These are phyloP conservation scores for Maudiozyma saulgeensis DNA, from an alignment of 805 yeast species.

Conservation along the genomic window DNA sequence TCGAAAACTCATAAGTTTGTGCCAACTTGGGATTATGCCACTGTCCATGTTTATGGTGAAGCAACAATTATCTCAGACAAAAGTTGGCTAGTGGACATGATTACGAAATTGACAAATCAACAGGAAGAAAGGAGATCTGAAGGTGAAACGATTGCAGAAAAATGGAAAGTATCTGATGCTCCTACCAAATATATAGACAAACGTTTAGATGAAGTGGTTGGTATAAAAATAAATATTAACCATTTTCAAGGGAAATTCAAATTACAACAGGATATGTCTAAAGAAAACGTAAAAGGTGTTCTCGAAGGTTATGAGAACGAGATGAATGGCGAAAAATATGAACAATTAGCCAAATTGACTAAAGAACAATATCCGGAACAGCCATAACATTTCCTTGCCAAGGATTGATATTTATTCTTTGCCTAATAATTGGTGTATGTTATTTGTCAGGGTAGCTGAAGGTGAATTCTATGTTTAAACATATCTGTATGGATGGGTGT, in stretches of 20 bases:
- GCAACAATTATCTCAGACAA: not conserved
- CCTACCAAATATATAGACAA: not conserved
- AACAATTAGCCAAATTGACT: too few relatives aligned
- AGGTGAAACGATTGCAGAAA: not conserved
- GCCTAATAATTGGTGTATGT: too few relatives aligned
- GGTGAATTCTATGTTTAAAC: too few relatives aligned
- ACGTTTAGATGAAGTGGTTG: not conserved
- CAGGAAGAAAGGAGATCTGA: not conserved
- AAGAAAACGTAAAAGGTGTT: not conserved
- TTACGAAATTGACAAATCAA: not conserved
- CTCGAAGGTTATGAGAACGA: not conserved
- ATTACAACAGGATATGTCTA: not conserved
- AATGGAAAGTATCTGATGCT: not conserved
- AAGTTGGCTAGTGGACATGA: not conserved
- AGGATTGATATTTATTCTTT: too few relatives aligned
- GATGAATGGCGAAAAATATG: too few relatives aligned
- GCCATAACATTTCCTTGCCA: too few relatives aligned
- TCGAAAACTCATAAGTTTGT: not conserved
- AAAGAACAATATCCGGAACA: too few relatives aligned
- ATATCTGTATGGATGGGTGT: too few relatives aligned
- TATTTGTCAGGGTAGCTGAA: too few relatives aligned
- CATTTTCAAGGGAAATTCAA: not conserved
- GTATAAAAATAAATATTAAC: not conserved
- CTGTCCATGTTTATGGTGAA: conserved; percentile 1
- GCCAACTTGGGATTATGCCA: not conserved